These are phyloP conservation scores for Dissoconium aciculare DNA, from an alignment of 2,329 filamentous ascomycete genomes.

Conservation along the genomic window DNA sequence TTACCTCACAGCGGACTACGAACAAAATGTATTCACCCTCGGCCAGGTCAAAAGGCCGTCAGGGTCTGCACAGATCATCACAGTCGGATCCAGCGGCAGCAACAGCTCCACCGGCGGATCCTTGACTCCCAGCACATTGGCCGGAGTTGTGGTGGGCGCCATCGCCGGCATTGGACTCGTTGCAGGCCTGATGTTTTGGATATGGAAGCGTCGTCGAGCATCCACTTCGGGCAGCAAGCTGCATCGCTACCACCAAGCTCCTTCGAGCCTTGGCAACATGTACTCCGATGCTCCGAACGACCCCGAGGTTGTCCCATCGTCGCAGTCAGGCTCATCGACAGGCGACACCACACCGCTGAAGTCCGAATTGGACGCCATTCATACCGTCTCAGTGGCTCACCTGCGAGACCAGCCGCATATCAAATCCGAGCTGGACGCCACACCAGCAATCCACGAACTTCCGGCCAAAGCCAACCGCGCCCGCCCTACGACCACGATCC, in stretches of 20 bases:
- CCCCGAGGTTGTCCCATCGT: too few relatives aligned
- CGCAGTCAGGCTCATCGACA: not conserved
- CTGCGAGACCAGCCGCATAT: not conserved
- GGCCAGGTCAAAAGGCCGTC: not conserved
- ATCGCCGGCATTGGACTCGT: conserved; percentile 30
- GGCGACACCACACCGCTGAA: not conserved
- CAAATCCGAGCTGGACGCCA: not conserved
- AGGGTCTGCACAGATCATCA: not conserved
- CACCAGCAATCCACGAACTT: too few relatives aligned
- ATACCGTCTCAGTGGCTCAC: not conserved
- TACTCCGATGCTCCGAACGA: too few relatives aligned
- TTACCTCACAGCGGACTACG: not conserved
- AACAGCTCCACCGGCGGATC: too few relatives aligned
- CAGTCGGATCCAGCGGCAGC: too few relatives aligned
- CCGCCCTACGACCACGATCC: too few relatives aligned
- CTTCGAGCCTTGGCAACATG: not conserved
- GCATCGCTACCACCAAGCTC: not conserved
- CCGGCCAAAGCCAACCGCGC: too few relatives aligned
- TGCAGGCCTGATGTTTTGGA: conserved; percentile 22
- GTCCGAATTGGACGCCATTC: not conserved
- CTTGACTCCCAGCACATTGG: not conserved
- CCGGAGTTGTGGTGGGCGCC: conserved; percentile 22
- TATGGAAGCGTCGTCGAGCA: conserved; percentile 6
- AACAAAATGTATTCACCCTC: not conserved
- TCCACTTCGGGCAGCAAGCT: too few relatives aligned